Evolutionary conservation across 129 eudicot genomes (phyloP), one percentile per base, ranked within the genome.

Genomic region (Pittosporum tobira): DNA sequence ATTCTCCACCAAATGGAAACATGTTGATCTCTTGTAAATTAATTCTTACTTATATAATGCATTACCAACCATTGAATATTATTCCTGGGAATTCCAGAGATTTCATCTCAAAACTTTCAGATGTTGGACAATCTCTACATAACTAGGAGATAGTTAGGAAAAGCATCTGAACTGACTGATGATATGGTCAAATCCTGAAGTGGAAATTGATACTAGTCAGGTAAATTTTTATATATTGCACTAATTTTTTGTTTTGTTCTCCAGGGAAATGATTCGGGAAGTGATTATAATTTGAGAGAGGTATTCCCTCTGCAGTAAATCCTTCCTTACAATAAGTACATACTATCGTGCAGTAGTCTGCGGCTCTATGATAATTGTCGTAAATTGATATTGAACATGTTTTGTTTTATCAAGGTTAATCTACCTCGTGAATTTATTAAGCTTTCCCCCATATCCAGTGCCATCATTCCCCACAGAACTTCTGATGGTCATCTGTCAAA

Each of bases 381-480:
- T 65, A 19, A 28, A 22, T 2, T 54, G 28, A 48, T 48, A 40
- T 13, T 28, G 20, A 56, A 62, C 28, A 62, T 62, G 24, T 2
- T 49, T 30, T 25, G 12, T 5, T 42, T 37, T 21, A 22, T 65
- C 52, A 61, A 83, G 90, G 95, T 91, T 24, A 83, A 80, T 62
- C 70, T 91, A 56, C 83, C 98, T 64, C 95, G 98, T 0, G 95
- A 91, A 69, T 80, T 71, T 48, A 81, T 91, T 16, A 81, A 66
- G 79, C 87, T 91, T 63, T 91, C 98, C n/a, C 90, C 98, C 2
- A 73, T 91, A 48, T 91, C 90, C 15, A 83, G 98, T 61, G 77
- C 95, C 67, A 79, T 91, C 68, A 91, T 91, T 64, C 79, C 81
- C 63, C 98, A 86, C 57, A 81, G 69, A 74, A 77, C 85, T 8